A percentile compares a stretch with the other conserved stretches of the same genome.
These are phyloP conservation scores for Termitomyces sp. DNA, from an alignment of 768 basidiomycete genomes.

Conservation along the genomic window DNA sequence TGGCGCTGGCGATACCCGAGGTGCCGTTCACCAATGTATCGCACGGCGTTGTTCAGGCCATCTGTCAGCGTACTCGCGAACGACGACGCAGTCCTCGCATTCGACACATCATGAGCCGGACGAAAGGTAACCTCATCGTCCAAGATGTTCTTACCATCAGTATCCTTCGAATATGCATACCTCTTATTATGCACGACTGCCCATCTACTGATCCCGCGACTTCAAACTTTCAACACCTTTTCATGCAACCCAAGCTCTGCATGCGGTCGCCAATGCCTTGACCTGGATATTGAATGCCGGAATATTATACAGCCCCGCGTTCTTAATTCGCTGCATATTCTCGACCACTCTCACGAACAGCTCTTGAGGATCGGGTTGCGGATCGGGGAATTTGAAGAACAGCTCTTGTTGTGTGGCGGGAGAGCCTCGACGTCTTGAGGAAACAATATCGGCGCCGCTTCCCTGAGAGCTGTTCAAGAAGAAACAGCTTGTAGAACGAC, in stretches of 20 bases:
- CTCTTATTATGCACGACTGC: not conserved
- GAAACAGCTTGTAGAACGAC: not conserved
- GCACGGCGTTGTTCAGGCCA: slow-evolving; percentile 55
- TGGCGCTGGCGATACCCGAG: no score
- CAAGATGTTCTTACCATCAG: not conserved
- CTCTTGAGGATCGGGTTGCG: not conserved
- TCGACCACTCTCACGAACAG: not conserved
- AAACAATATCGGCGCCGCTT: not conserved
- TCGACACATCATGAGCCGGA: slow-evolving; percentile 1
- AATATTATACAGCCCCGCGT: not conserved
- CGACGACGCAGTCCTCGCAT: slow-evolving; percentile 28
- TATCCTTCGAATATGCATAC: not conserved
- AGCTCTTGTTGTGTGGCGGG: not conserved
- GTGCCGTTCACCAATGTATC: slow-evolving; percentile 23
- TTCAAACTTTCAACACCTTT: not conserved
- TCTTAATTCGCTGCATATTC: not conserved
- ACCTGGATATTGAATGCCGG: not conserved
- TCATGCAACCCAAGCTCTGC: not conserved
- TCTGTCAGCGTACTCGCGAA: slow-evolving; percentile 46
- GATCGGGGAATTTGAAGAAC: not conserved
- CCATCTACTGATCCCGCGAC: not conserved
- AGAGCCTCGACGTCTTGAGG: not conserved
- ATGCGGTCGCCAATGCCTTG: not conserved
- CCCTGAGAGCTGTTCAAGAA: not conserved
- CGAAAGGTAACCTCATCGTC: not conserved